Base-by-base conservation (phyloP, 1,284 basidiomycete species). In the Tranzscheliella williamsii region DNA sequence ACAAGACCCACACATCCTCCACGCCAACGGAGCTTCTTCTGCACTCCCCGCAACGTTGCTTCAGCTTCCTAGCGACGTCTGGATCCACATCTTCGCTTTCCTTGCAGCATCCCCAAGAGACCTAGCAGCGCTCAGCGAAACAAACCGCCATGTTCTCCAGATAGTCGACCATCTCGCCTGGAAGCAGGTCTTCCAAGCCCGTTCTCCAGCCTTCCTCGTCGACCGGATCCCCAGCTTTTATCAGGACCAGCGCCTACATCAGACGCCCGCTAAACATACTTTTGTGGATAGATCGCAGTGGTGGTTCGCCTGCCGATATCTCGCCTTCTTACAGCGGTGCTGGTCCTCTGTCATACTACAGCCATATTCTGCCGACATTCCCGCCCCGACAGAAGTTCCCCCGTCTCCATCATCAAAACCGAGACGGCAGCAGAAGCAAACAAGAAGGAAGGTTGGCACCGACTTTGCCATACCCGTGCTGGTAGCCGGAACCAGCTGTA, bases 141-240 rank as follows among this genome's bases (percentile, higher is more conserved):
- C 50, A 13, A 45, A 45, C 34, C 35, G 15, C 0, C 46, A 37
- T n/a, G 8, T 42, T 0, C 33, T 51, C 2, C 5, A 6, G 4
- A 32, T 64, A n/a, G 37, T 58, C 21, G 61, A 64, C 31, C 26
- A 47, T 8, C 21, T 53, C 24, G 53, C 37, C 7, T 64, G 50
- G 50, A 29, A 36, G 2, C 5, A 38, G 2, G n/a, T 33, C 8
- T 33, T 33, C 15, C 9, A 9, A 16, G 15, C 9, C 9, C 9
- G 9, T 9, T 20, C 15, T 16, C 17, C 32, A 7, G 21, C 23
- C 18, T 21, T 37, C 7, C 17, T 37, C 5, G 20, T 37, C 11
- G 35, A 37, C 22, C 35, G 21, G 12, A 23, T 16, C 21, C 18
- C 17, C 20, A 6, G 5, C 11, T 24, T 37, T 21, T 37, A 22